A percentile compares a stretch with the other conserved stretches of the same genome.
Conservation (phyloP, 2,329 filamentous ascomycete species). For the Fusarium anthophilum region DNA sequence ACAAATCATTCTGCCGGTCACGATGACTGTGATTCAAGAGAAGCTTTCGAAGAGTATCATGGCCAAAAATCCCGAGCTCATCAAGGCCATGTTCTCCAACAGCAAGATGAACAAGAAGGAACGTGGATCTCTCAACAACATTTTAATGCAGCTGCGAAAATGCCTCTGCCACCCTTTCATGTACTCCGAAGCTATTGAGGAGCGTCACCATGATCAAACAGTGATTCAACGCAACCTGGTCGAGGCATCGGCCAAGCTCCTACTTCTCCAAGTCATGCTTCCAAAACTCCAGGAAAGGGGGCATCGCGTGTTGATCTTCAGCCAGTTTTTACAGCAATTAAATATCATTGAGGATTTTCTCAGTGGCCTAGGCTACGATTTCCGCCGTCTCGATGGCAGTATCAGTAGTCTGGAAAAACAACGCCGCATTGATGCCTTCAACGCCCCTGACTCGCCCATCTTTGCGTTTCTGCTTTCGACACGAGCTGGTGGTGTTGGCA, state of each 20-base stretch:
- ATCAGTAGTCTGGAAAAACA: slow-evolving; percentile 88
- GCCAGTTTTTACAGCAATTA: slow-evolving; percentile 90
- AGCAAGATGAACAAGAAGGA: slow-evolving; percentile 74
- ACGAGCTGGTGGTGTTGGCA: slow-evolving; percentile 93
- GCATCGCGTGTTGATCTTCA: slow-evolving; percentile 93
- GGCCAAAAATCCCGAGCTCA: slow-evolving; percentile 87
- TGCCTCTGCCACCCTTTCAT: slow-evolving; percentile 96
- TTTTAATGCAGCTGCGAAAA: slow-evolving; percentile 93
- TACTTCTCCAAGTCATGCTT: slow-evolving; percentile 84
- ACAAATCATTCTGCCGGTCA: slow-evolving; percentile 95
- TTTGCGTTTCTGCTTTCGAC: slow-evolving; percentile 96
- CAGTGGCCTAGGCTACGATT: slow-evolving; percentile 74
- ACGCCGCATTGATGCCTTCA: slow-evolving; percentile 92
- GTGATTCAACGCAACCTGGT: slow-evolving; percentile 82
- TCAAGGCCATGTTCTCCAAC: slow-evolving; percentile 84
- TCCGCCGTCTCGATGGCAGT: slow-evolving; percentile 85
- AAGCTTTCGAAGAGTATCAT: slow-evolving; percentile 95
- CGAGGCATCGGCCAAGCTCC: slow-evolving; percentile 89
- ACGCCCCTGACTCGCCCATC: slow-evolving; percentile 80
- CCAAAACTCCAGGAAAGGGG: slow-evolving; percentile 86
- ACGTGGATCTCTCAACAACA: slow-evolving; percentile 87
- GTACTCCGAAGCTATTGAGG: slow-evolving; percentile 90
- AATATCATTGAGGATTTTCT: slow-evolving; percentile 94
- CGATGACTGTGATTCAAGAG: slow-evolving; percentile 93
- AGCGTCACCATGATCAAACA: slow-evolving; percentile 70